These are phyloP conservation scores for Metarhizium rileyi DNA, from an alignment of 2,329 filamentous ascomycete genomes.

Conservation along the genomic window DNA sequence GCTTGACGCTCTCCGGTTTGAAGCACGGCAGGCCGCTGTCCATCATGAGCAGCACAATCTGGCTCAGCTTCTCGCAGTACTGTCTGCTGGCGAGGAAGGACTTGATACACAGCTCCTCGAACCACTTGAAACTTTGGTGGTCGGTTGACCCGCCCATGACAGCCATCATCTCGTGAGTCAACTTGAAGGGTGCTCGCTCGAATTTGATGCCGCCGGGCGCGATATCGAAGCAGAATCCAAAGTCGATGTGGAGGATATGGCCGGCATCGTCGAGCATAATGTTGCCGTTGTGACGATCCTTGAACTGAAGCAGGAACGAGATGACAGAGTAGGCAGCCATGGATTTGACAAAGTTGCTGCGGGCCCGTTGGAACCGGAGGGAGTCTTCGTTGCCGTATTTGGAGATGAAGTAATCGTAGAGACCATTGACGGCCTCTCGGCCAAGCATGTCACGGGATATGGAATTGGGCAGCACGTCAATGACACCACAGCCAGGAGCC, in stretches of 20 bases:
- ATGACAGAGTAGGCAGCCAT: constrained; percentile 99
- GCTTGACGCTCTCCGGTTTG: constrained; percentile 87
- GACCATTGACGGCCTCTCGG: constrained; percentile 91
- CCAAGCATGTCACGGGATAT: constrained; percentile 98
- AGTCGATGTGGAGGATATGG: constrained; percentile 97
- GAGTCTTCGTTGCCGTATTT: constrained; percentile 97
- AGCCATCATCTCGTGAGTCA: constrained; percentile 95
- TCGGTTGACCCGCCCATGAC: constrained; percentile 88
- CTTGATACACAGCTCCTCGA: constrained; percentile 94
- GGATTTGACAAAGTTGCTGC: constrained; percentile 96
- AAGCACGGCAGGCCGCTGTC: constrained; percentile 95
- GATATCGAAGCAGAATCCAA: constrained; percentile 99
- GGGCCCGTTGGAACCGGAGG: constrained; percentile 85
- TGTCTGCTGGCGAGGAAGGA: constrained; percentile 82
- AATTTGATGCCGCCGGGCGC: constrained; percentile 95
- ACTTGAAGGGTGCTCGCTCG: constrained; percentile 95
- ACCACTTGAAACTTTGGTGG: constrained; percentile 86
- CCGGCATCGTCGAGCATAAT: constrained; percentile 99
- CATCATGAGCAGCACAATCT: constrained; percentile 91
- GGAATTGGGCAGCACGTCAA: constrained; percentile 94
- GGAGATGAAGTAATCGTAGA: constrained; percentile 96
- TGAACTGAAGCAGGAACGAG: constrained; percentile 94
- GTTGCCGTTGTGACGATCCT: constrained; percentile 97
- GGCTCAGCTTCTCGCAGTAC: constrained; percentile 78
- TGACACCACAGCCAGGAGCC: constrained; percentile 92